phyloP scores from a whole-genome alignment of 2,329 filamentous ascomycete species.

The Talaromyces islandicus region DNA sequence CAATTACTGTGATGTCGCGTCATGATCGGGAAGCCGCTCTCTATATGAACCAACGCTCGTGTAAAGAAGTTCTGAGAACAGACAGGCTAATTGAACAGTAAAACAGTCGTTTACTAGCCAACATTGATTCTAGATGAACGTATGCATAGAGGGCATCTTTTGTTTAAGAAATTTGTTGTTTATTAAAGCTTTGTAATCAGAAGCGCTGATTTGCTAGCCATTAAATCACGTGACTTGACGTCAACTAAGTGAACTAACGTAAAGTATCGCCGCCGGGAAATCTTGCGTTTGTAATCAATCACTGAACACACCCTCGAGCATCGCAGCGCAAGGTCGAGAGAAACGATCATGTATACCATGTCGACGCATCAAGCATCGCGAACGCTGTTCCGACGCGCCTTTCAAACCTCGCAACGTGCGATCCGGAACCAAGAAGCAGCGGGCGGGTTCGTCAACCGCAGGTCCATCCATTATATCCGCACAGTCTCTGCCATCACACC shows the following conservation, averaged over 20 bases:
- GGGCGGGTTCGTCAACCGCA: slow-evolving; percentile 19
- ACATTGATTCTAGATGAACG: neutral
- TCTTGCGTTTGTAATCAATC: slow-evolving; percentile 7
- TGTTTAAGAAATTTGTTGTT: neutral
- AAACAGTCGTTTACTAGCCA: neutral
- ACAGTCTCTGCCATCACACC: slow-evolving; percentile 44
- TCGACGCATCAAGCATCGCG: slow-evolving; percentile 27
- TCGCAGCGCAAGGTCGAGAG: neutral
- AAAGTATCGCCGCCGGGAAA: slow-evolving; percentile 1
- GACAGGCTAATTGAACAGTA: no score
- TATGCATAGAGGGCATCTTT: neutral
- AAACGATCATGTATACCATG: slow-evolving; percentile 17
- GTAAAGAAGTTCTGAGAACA: neutral
- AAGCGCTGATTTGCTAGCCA: neutral
- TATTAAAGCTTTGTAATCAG: no score
- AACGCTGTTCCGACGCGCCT: slow-evolving; percentile 24
- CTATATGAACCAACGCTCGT: neutral
- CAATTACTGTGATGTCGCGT: neutral
- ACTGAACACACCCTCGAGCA: neutral
- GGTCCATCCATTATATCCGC: slow-evolving; percentile 22
- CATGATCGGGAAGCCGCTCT: neutral
- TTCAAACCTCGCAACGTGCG: slow-evolving; percentile 19
- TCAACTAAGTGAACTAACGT: slow-evolving; percentile 4
- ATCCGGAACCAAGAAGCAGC: slow-evolving; percentile 12
- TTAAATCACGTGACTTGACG: slow-evolving; percentile 9